Evolutionary conservation across 2,329 filamentous ascomycete genomes (phyloP), one percentile per base, ranked within the genome.

Genomic region (Aphanoascus verrucosus): DNA sequence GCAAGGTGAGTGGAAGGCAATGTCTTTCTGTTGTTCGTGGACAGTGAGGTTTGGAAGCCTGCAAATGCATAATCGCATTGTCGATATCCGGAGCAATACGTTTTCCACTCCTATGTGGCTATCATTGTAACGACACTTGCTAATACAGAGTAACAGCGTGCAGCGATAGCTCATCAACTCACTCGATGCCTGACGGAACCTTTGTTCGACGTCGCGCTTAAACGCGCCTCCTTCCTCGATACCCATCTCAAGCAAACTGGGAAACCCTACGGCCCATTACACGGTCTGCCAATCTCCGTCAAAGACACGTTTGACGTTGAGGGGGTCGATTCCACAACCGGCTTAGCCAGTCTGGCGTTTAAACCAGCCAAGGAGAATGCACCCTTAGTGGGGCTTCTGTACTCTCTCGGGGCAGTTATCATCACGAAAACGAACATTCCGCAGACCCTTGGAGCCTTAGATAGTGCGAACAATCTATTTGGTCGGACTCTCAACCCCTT

Each of bases 381-480:
- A 0, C 73, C 76, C 0, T 68, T 85, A 5, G 77, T 85, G 0
- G 72, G 78, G 7, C 69, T 84, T 0, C 66, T 87, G 3, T 67
- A 78, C 23, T 71, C 73, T 15, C 72, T 81, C 0, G 84, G 84
- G 1, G 83, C 83, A 0, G 74, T 87, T 0, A 68, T 84, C n/a
- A 84, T 86, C 58, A 76, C 79, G 58, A 86, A 86, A 67, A 86
- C 84, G 0, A 86, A 85, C 59, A 72, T 86, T 1, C 83, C 84
- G 1, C 78, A 81, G 56, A 78, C 77, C 0, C 65, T 81, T 54
- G 71, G 71, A 59, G 72, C 73, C 6, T 64, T 80, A 40, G 82
- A 85, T 62, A 77, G 74, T 3, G 73, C 78, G 40, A 84, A 82
- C 63, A 77, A 83, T 60, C 62, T 84, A 17, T 81, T 81, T 54